These are phyloP conservation scores for Turnera subulata DNA, from an alignment of 345 rosid species.

Conservation along the genomic window DNA sequence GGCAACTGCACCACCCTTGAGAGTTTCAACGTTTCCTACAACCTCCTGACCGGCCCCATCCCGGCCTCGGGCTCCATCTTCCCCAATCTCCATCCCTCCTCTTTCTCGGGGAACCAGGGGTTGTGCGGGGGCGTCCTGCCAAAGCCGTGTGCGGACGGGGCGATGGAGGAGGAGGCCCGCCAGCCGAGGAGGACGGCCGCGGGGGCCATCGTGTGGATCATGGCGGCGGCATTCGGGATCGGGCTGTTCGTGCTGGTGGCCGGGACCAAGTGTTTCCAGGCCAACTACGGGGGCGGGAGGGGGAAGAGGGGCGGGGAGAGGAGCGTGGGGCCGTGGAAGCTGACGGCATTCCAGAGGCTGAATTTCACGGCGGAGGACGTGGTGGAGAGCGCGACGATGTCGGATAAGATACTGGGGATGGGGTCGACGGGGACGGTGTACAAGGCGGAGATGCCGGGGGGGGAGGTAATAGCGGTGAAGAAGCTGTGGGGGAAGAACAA, in stretches of 20 bases:
- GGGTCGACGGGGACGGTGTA: slow-evolving; percentile 94
- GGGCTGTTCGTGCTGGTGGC: slow-evolving; percentile 76
- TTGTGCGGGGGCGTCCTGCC: slow-evolving; percentile 62
- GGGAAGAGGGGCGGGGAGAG: slow-evolving; percentile 27
- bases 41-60: slow-evolving; percentile 66
- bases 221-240: slow-evolving; percentile 82
- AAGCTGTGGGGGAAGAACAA: slow-evolving; percentile 88
- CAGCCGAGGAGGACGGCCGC: slow-evolving; percentile 57
- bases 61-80: slow-evolving; percentile 67
- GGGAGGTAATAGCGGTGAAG: slow-evolving; percentile 94
- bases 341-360: slow-evolving; percentile 85
- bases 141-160: slow-evolving; percentile 51
- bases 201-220: slow-evolving; percentile 88
- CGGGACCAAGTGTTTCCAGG: slow-evolving; percentile 66
- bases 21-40: slow-evolving; percentile 77
- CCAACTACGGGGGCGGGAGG: slow-evolving; percentile 39
- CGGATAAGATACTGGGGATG: slow-evolving; percentile 86
- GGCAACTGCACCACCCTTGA: slow-evolving; percentile 72
- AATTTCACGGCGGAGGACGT: slow-evolving; percentile 92
- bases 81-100: slow-evolving; percentile 64
- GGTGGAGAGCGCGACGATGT: slow-evolving; percentile 61
- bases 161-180: slow-evolving; percentile 32
- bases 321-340: slow-evolving; percentile 81
- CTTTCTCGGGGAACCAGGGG: slow-evolving; percentile 70
- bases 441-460: slow-evolving; percentile 89